Evolutionary conservation across 2,329 filamentous ascomycete genomes (phyloP).

Genomic region (Elsinoe arachidis): DNA sequence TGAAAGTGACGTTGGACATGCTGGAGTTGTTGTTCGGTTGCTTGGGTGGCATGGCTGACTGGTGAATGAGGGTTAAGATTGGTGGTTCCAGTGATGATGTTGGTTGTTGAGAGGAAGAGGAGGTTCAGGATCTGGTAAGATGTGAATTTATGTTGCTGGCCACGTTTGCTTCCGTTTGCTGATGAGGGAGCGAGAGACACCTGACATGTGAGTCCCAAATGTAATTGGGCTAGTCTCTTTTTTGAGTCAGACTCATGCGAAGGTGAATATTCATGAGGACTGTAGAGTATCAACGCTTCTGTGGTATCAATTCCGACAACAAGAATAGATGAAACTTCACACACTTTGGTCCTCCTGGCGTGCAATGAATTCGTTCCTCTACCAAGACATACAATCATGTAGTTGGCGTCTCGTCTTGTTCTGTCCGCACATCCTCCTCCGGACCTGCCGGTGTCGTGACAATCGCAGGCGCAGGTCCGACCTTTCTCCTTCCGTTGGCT

Average conservation of each 20-base stretch:
- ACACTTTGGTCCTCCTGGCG: too few relatives aligned
- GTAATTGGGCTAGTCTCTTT: not conserved
- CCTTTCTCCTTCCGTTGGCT: conserved; percentile 72
- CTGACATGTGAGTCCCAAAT: not conserved
- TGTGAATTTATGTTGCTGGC: not conserved
- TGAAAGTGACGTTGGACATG: not conserved
- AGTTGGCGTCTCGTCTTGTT: not conserved
- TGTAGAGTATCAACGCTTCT: too few relatives aligned
- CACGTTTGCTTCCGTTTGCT: too few relatives aligned
- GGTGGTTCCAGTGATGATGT: not conserved
- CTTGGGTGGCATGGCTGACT: not conserved
- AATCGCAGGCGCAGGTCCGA: conserved; percentile 18
- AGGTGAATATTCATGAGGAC: too few relatives aligned
- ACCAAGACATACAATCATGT: not conserved
- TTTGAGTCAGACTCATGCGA: too few relatives aligned
- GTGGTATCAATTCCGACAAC: too few relatives aligned
- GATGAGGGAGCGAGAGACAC: not conserved
- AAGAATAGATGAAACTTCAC: too few relatives aligned
- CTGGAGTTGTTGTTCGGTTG: not conserved
- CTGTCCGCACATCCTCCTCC: not conserved
- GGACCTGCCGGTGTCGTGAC: not conserved
- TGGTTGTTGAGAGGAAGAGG: too few relatives aligned
- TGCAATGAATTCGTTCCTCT: too few relatives aligned
- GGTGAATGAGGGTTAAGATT: not conserved
- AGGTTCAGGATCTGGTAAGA: too few relatives aligned